Conservation (phyloP, 2,329 filamentous ascomycete species). For the Fusarium zealandicum region DNA sequence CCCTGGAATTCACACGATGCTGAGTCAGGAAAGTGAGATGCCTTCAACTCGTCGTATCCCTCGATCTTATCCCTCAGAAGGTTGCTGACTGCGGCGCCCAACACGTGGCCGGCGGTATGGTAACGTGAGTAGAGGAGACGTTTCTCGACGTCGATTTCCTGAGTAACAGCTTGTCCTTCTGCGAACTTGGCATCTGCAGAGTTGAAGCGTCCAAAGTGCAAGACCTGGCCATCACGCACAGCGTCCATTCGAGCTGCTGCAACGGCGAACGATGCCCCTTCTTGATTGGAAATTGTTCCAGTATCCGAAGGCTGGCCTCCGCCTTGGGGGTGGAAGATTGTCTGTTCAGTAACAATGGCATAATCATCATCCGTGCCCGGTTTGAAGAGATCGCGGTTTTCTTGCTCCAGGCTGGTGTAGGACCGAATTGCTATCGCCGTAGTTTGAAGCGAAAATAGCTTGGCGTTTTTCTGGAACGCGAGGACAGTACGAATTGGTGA, state of each 20-base stretch:
- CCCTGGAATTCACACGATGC: conserved; percentile 74
- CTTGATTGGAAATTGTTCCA: conserved; percentile 58
- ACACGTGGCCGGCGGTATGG: conserved; percentile 77
- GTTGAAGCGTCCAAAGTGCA: conserved; percentile 71
- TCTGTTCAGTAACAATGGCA: conserved; percentile 67
- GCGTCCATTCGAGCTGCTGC: conserved; percentile 63
- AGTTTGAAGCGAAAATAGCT: conserved; percentile 53
- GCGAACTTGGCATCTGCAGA: conserved; percentile 45
- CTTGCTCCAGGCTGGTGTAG: conserved; percentile 57
- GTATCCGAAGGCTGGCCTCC: conserved; percentile 76
- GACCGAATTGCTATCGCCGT: conserved; percentile 56
- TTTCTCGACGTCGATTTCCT: conserved; percentile 66
- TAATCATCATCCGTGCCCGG: conserved; percentile 57
- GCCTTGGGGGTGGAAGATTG: conserved; percentile 80
- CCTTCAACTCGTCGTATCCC: conserved; percentile 71
- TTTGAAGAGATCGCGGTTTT: conserved; percentile 66
- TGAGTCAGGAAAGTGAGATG: conserved; percentile 72
- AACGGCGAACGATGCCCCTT: conserved; percentile 56
- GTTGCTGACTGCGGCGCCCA: conserved; percentile 70
- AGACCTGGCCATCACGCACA: conserved; percentile 59
- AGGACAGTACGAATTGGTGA: conserved; percentile 41
- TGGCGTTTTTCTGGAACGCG: conserved; percentile 54
- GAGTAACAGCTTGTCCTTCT: conserved; percentile 56
- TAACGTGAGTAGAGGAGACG: conserved; percentile 70
- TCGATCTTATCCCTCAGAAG: conserved; percentile 60